Conservation (phyloP, 2,329 filamentous ascomycete species). For the Pseudocercospora vitis region DNA sequence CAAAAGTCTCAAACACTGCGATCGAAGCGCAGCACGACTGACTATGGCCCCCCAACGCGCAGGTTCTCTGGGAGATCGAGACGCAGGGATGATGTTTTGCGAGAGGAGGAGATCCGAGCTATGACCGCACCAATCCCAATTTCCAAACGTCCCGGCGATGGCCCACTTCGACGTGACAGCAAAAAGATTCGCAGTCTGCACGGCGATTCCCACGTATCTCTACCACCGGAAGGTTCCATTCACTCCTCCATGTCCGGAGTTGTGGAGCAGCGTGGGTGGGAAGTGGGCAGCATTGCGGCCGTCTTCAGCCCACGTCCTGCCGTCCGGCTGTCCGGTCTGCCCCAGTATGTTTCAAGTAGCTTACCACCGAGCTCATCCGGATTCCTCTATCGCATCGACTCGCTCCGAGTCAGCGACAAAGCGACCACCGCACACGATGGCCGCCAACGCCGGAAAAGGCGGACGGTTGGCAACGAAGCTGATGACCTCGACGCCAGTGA, state of each 20-base stretch:
- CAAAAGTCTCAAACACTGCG: slow-evolving; percentile 35
- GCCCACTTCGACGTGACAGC: slow-evolving; percentile 60
- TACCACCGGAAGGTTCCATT: slow-evolving; percentile 72
- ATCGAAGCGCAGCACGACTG: slow-evolving; percentile 47
- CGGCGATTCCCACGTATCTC: slow-evolving; percentile 68
- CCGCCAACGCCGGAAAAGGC: slow-evolving; percentile 52
- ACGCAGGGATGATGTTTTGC: slow-evolving; percentile 70
- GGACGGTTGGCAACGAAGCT: slow-evolving; percentile 67
- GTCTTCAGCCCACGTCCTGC: slow-evolving; percentile 82
- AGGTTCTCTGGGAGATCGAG: slow-evolving; percentile 70
- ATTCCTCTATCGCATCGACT: slow-evolving; percentile 27
- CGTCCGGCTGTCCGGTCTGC: slow-evolving; percentile 69
- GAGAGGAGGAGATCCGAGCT: slow-evolving; percentile 84
- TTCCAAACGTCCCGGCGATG: slow-evolving; percentile 50
- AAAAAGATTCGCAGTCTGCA: slow-evolving; percentile 64
- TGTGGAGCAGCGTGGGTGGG: slow-evolving; percentile 75
- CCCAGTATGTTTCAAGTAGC: slow-evolving; percentile 54
- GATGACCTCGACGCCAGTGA: slow-evolving; percentile 83
- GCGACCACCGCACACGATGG: slow-evolving; percentile 36
- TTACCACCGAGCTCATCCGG: slow-evolving; percentile 24
- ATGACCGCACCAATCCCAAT: slow-evolving; percentile 71
- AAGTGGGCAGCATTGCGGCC: slow-evolving; percentile 69
- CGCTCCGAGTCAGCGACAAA: slow-evolving; percentile 16
- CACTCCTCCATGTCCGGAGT: slow-evolving; percentile 73
- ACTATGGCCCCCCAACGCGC: slow-evolving; percentile 54